Conservation (phyloP, 495 filamentous ascomycete species). For the Evernia prunastri region DNA sequence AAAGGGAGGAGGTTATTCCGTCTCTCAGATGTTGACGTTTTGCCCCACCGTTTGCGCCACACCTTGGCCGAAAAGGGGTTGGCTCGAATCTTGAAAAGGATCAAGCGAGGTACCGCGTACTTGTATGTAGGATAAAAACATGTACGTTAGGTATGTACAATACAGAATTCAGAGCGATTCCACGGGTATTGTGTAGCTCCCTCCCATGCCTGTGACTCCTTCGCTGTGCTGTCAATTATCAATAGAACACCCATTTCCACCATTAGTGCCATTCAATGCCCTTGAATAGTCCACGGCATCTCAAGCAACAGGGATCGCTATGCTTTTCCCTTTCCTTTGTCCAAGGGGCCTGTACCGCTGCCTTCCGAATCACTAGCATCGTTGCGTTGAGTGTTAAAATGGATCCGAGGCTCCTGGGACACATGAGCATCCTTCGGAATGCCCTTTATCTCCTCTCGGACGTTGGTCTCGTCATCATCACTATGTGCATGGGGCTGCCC, state of each 20-base stretch:
- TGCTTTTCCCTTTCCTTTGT: conserved; percentile 26
- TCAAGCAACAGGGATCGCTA: background rate
- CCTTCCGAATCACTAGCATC: conserved; percentile 7
- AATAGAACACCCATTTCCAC: background rate
- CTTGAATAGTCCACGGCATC: background rate
- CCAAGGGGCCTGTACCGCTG: conserved; percentile 8
- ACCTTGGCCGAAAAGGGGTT: background rate
- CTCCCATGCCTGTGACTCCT: background rate
- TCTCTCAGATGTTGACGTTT: conserved; percentile 4
- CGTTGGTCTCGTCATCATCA: conserved; percentile 16
- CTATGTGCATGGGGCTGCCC: conserved; percentile 15
- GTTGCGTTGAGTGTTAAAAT: conserved; percentile 9
- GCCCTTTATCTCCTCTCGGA: conserved; percentile 39
- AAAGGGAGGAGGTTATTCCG: background rate
- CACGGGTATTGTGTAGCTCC: background rate
- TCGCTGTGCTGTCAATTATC: background rate
- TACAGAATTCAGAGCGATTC: background rate
- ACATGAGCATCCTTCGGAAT: conserved; percentile 44
- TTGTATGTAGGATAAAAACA: background rate
- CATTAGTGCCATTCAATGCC: background rate
- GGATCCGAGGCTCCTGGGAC: conserved; percentile 22
- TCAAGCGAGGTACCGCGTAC: too few species aligned
- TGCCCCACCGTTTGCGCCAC: conserved; percentile 7
- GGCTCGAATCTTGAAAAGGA: background rate
- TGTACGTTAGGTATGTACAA: background rate